phyloP scores from a whole-genome alignment of 1,139 yeast species.

The Debaryomyces coudertii region DNA sequence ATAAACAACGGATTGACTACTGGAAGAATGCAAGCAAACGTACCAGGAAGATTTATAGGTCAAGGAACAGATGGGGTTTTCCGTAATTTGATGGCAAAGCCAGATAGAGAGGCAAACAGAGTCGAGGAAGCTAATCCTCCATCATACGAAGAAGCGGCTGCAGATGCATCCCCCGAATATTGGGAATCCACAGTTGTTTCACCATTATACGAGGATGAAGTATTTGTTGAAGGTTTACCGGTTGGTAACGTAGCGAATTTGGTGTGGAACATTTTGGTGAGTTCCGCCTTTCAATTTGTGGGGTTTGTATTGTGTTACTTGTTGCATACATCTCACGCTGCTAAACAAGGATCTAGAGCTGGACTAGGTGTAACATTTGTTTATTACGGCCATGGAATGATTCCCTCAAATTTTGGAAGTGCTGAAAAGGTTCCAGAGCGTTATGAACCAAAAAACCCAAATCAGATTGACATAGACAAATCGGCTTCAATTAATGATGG shows the following conservation, averaged over 20 bases:
- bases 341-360: conserved; percentile 91
- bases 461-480: conserved; percentile 52
- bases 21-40: conserved; percentile 49
- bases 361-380: conserved; percentile 89
- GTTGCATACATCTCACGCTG: conserved; percentile 95
- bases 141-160: conserved; percentile 91
- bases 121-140: conserved; percentile 69
- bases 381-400: conserved; percentile 71
- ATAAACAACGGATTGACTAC: conserved; percentile 47
- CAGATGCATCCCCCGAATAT: conserved; percentile 94
- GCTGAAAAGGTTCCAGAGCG: conserved; percentile 40
- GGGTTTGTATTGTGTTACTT: conserved; percentile 91
- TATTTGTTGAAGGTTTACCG: conserved; percentile 92
- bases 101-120: conserved; percentile 54
- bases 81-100: conserved; percentile 86
- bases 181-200: conserved; percentile 92
- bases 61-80: conserved; percentile 88
- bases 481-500: conserved; percentile 32
- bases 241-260: conserved; percentile 91
- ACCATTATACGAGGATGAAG: conserved; percentile 83
- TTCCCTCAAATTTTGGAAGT: conserved; percentile 60
- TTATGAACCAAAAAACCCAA: conserved; percentile 59
- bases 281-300: conserved; percentile 88
- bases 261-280: conserved; percentile 86
- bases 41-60: conserved; percentile 52